A percentile compares a stretch with the other conserved stretches of the same genome.
phyloP scores from a whole-genome alignment of 257 asterid species.

The Primulina tabacum region DNA sequence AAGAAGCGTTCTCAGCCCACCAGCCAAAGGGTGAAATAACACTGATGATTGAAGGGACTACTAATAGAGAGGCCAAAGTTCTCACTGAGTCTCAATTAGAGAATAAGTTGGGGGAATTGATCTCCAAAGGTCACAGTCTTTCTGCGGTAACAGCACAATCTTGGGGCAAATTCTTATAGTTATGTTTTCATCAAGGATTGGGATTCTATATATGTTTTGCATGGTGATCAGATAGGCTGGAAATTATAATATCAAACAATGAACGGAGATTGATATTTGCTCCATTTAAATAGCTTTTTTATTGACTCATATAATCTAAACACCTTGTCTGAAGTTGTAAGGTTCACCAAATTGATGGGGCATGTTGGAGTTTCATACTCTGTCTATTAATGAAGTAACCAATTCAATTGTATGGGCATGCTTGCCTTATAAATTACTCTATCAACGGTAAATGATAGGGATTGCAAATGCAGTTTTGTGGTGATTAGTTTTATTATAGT shows the following conservation, averaged over 20 bases:
- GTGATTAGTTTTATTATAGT: conserved; percentile 6
- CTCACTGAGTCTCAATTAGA: conserved; percentile 76
- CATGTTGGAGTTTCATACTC: conserved; percentile 24
- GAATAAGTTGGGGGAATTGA: conserved; percentile 61
- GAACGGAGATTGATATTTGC: neutral
- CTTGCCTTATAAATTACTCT: conserved; percentile 37
- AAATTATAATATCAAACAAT: neutral
- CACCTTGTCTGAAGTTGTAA: conserved; percentile 20
- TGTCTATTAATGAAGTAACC: conserved; percentile 28
- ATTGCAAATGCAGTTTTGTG: conserved; percentile 13
- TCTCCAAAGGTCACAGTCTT: conserved; percentile 74
- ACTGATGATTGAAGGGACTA: conserved; percentile 72
- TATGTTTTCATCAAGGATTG: neutral
- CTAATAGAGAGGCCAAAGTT: conserved; percentile 38
- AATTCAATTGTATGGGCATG: conserved; percentile 8
- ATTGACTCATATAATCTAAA: conserved; percentile 16
- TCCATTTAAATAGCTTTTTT: conserved; percentile 14
- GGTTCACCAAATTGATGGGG: conserved; percentile 37
- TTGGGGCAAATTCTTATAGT: neutral
- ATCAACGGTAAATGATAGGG: conserved; percentile 10
- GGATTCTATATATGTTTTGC: neutral
- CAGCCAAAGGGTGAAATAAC: conserved; percentile 94
- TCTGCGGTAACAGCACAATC: conserved; percentile 56
- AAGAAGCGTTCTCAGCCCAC: conserved; percentile 54
- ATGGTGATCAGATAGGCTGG: neutral